Conservation (phyloP, 306 rosid species). For the Lupinus albus region DNA sequence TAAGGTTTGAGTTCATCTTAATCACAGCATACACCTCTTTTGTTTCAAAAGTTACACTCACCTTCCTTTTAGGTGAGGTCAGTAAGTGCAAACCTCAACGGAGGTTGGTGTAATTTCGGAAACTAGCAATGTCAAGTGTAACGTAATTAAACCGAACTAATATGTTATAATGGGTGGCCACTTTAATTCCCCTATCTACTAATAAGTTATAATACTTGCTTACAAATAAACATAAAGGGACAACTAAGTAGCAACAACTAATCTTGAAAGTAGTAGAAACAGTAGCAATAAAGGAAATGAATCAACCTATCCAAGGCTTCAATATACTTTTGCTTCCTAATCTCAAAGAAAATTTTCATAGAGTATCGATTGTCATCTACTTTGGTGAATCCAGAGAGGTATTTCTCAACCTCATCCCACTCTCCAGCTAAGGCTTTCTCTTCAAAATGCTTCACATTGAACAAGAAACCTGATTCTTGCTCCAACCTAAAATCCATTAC, state of each 20-base stretch:
- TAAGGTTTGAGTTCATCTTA: too few relatives aligned
- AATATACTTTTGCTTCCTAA: conserved; percentile 60
- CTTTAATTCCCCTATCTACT: not conserved
- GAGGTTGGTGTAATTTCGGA: too few relatives aligned
- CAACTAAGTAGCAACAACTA: conserved; percentile 18
- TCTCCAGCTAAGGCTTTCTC: conserved; percentile 66
- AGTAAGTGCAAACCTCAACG: too few relatives aligned
- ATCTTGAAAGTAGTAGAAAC: not conserved
- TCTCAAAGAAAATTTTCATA: conserved; percentile 49
- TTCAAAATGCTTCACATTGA: conserved; percentile 69
- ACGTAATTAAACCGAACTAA: too few relatives aligned
- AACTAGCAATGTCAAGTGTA: too few relatives aligned
- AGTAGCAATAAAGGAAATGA: not conserved
- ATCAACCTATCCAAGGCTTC: not conserved
- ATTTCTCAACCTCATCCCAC: conserved; percentile 76
- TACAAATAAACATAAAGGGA: not conserved
- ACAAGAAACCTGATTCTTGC: conserved; percentile 67
- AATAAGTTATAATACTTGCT: not conserved
- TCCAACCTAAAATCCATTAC: conserved; percentile 49
- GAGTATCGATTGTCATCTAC: conserved; percentile 59
- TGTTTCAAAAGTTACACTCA: too few relatives aligned
- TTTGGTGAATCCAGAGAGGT: conserved; percentile 64
- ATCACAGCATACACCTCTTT: too few relatives aligned
- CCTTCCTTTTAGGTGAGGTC: too few relatives aligned
- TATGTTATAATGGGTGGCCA: too few relatives aligned